Percentiles rank a stretch among this genome's conserved stretches.
These are phyloP conservation scores for Fraxinus paxiana DNA, from an alignment of 305 asterid species.

Conservation along the genomic window DNA sequence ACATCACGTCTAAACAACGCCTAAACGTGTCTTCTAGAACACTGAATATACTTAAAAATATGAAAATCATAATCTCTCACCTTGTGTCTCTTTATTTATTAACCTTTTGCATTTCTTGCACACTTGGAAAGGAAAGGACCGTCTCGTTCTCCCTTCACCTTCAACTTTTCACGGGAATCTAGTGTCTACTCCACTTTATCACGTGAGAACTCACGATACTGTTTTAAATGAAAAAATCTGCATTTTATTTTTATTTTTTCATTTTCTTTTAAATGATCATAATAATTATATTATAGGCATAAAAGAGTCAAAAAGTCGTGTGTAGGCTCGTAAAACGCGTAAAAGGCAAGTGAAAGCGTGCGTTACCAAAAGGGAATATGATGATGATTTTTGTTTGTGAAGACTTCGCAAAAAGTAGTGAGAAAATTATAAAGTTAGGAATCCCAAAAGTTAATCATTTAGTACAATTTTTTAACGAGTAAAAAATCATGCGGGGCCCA, in stretches of 20 bases:
- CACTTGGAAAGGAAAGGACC: constrained; percentile 22
- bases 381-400: constrained; percentile 52
- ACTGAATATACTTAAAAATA: no score
- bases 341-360: constrained; percentile 80
- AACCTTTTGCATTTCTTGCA: constrained; percentile 27
- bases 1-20: no score
- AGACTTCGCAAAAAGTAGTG: constrained; percentile 39
- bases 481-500: constrained; percentile 15
- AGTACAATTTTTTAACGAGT: constrained; percentile 22
- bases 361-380: constrained; percentile 60
- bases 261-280: neutral
- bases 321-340: constrained; percentile 56
- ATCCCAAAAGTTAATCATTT: constrained; percentile 30
- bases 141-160: constrained; percentile 17
- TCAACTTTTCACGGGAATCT: neutral
- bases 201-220: constrained; percentile 3
- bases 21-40: no score
- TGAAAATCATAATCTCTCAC: no score
- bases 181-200: neutral
- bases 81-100: no score
- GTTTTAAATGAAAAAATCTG: neutral
- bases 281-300: neutral
- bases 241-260: neutral
- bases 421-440: constrained; percentile 27
- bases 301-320: constrained; percentile 28